These are phyloP conservation scores for Teratosphaeria destructans DNA, from an alignment of 2,329 filamentous ascomycete genomes.

Conservation along the genomic window DNA sequence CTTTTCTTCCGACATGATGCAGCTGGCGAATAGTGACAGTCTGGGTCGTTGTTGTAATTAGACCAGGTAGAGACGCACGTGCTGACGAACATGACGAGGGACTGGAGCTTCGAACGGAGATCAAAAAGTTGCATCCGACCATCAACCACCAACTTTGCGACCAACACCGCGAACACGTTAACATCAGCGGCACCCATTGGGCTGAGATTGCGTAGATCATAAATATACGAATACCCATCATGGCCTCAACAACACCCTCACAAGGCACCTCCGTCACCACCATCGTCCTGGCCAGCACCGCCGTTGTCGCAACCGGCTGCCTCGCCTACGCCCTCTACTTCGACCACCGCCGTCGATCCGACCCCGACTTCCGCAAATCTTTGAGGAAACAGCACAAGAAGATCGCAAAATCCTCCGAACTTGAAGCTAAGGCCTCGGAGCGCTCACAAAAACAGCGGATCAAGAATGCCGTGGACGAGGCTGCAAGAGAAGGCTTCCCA, in stretches of 20 bases:
- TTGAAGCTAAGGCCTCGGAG: slow-evolving; percentile 55
- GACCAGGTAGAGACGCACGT: neutral
- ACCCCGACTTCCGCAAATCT: slow-evolving; percentile 51
- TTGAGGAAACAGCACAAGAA: slow-evolving; percentile 66
- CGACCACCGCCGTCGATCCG: slow-evolving; percentile 53
- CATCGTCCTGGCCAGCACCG: slow-evolving; percentile 46
- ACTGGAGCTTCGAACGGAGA: neutral
- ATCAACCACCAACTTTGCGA: neutral
- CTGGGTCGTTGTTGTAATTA: neutral
- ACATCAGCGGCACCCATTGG: neutral
- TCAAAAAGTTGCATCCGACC: neutral
- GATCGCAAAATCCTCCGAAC: slow-evolving; percentile 60
- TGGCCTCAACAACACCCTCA: slow-evolving; percentile 26
- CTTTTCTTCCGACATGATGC: slow-evolving; percentile 38
- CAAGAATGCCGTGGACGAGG: slow-evolving; percentile 63
- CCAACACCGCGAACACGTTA: neutral
- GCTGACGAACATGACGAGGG: neutral
- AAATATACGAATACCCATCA: slow-evolving; percentile 6
- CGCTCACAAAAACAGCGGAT: slow-evolving; percentile 63
- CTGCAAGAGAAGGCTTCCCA: slow-evolving; percentile 87
- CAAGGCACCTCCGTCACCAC: slow-evolving; percentile 44
- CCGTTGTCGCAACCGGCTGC: slow-evolving; percentile 48
- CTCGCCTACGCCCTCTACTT: slow-evolving; percentile 58
- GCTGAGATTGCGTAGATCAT: neutral
- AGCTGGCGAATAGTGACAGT: neutral